Conservation (phyloP, 164 flowering plant species). For the Tetracentron sinense region DNA sequence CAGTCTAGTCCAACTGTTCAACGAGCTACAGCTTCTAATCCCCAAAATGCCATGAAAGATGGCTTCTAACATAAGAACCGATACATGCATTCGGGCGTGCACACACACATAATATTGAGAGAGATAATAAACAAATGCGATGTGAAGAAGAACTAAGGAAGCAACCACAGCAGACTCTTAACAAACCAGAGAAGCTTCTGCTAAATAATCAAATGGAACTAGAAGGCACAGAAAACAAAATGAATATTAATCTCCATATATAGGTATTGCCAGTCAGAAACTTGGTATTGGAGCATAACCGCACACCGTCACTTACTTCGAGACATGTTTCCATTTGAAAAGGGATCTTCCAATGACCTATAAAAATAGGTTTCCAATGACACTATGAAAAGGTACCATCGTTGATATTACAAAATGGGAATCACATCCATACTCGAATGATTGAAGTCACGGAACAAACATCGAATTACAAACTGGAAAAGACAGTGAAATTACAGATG, state of each 20-base stretch:
- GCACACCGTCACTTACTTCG: not conserved
- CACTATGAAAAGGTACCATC: conserved; percentile 53
- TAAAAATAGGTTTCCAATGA: conserved; percentile 58
- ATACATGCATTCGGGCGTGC: too few relatives aligned
- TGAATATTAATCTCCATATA: too few relatives aligned
- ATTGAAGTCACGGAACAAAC: not conserved
- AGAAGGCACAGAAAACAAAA: not conserved
- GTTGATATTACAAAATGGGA: too few relatives aligned
- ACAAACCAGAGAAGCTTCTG: not conserved
- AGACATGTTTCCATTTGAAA: conserved; percentile 26
- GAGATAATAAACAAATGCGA: too few relatives aligned
- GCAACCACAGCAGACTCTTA: too few relatives aligned
- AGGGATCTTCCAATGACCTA: conserved; percentile 45
- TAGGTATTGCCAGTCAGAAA: not conserved
- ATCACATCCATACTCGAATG: conserved; percentile 6
- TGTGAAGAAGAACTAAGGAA: too few relatives aligned
- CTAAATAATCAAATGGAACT: not conserved
- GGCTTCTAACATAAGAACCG: too few relatives aligned
- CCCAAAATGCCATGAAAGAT: not conserved
- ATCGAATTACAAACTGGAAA: not conserved
- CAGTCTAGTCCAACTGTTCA: too few relatives aligned
- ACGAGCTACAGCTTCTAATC: too few relatives aligned
- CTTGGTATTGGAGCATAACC: not conserved
- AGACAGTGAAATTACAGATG: too few relatives aligned
- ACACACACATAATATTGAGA: too few relatives aligned